phyloP scores from a whole-genome alignment of 2,329 filamentous ascomycete species.

The Talaromyces sp. region DNA sequence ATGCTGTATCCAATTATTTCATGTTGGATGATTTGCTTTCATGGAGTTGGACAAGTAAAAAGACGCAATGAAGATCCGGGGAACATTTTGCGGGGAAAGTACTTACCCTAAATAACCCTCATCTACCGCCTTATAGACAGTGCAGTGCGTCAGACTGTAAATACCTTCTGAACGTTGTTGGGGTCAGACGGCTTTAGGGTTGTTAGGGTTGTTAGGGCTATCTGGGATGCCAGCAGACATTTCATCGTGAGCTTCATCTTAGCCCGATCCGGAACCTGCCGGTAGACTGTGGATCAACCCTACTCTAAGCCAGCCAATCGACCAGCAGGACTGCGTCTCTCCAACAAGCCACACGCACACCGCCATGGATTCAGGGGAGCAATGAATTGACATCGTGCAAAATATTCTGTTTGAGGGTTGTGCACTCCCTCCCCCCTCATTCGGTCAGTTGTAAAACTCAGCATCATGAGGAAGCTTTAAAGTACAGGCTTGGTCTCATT shows the following conservation, averaged over 20 bases:
- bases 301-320: not conserved
- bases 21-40: not conserved
- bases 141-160: no score
- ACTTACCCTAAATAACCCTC: not conserved
- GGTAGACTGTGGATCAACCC: slow-evolving; percentile 4
- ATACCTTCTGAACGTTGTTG: no score
- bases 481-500: not conserved
- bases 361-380: slow-evolving; percentile 1
- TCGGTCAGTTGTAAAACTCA: not conserved
- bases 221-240: no score
- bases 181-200: no score
- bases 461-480: not conserved
- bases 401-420: not conserved
- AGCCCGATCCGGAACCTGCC: not conserved
- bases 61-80: not conserved
- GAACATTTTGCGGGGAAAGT: not conserved
- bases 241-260: slow-evolving; percentile 4
- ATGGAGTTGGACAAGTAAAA: not conserved
- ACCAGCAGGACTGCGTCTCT: not conserved
- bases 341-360: slow-evolving; percentile 5
- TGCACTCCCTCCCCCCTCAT: not conserved
- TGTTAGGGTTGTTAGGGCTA: no score
- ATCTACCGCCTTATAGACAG: not conserved
- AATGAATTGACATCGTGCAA: not conserved
- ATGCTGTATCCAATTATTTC: not conserved